Percentiles rank a stretch among this genome's conserved stretches.
Evolutionary conservation across 768 basidiomycete genomes (phyloP).

Genomic region (Mycena floridula): DNA sequence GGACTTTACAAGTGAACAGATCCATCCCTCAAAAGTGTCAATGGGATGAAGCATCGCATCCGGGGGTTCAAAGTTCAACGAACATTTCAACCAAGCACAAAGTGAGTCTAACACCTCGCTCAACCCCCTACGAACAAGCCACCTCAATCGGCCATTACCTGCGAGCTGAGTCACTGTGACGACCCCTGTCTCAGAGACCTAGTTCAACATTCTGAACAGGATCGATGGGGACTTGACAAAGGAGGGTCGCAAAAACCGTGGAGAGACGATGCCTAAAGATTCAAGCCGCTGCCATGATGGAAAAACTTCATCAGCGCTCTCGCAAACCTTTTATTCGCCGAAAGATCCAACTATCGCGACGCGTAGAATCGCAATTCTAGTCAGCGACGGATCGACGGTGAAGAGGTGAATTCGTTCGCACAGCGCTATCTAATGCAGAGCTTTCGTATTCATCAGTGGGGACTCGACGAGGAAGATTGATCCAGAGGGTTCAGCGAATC

Average conservation of each 20-base stretch:
- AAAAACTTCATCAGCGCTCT: conserved; percentile 46
- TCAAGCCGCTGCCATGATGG: conserved; percentile 53
- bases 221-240: conserved; percentile 72
- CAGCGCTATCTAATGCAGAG: conserved; percentile 43
- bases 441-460: conserved; percentile 64
- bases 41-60: conserved; percentile 54
- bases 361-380: conserved; percentile 71
- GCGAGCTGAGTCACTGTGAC: conserved; percentile 79
- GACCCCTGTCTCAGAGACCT: conserved; percentile 67
- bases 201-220: conserved; percentile 62
- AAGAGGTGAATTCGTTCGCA: conserved; percentile 54
- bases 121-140: too few relatives aligned
- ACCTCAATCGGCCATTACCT: conserved; percentile 72
- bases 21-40: too few relatives aligned
- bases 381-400: conserved; percentile 70
- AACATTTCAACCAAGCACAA: too few relatives aligned
- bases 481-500: conserved; percentile 25
- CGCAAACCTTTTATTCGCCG: conserved; percentile 51
- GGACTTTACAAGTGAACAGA: too few relatives aligned
- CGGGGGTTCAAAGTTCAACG: conserved; percentile 69
- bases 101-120: too few relatives aligned
- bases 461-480: conserved; percentile 55
- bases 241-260: conserved; percentile 59
- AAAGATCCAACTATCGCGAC: conserved; percentile 52
- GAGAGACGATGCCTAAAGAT: conserved; percentile 47